Base-by-base conservation (phyloP, 2,329 filamentous ascomycete genomes). In the Stromatinia cepivora region DNA sequence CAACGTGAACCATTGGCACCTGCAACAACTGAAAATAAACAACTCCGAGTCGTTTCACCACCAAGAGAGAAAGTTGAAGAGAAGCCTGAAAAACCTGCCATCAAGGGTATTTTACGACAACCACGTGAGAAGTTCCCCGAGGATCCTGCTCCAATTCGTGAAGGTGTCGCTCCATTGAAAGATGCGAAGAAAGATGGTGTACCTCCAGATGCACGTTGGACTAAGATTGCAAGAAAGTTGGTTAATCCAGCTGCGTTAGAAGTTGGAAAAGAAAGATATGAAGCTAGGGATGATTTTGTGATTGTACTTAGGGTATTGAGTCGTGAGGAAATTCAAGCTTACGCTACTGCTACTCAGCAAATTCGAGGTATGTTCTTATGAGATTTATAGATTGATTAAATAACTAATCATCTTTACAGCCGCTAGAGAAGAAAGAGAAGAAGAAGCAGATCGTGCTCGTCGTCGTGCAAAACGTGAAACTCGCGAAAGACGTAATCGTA, bases 81-180 rank as follows among this genome's bases (percentile, higher is more conserved):
- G 53, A 91, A 92, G 73, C 86, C 88, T 4, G 66, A 63, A n/a
- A 63, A 63, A 36, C 61, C 61, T 52, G 61, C 9, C 31, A 86
- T 92, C 70, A 95, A 91, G 79, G 90, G 93, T 22, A 98, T 98
- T 69, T 84, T 98, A 56, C 95, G 96, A 79, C 86, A 87, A 67
- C 94, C 94, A 0, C 93, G 88, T 22, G 84, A 86, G 36, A 91
- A 90, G 76, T 98, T 97, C 76, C 94, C 94, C 0, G 94, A 97
- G 77, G 91, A 97, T 71, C 87, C 88, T 0, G 90, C 93, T 73
- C 90, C 92, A 0, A 85, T 96, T 48, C 87, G 94, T 28, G 94
- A 97, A 79, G 94, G 94, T 22, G 94, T 97, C 9, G 93, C 94
- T 2, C 94, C 94, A n/a, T 87, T 97, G 77, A 97, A 97, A 81